These are phyloP conservation scores for Peziza echinospora DNA, from an alignment of 495 filamentous ascomycete species.

Conservation along the genomic window DNA sequence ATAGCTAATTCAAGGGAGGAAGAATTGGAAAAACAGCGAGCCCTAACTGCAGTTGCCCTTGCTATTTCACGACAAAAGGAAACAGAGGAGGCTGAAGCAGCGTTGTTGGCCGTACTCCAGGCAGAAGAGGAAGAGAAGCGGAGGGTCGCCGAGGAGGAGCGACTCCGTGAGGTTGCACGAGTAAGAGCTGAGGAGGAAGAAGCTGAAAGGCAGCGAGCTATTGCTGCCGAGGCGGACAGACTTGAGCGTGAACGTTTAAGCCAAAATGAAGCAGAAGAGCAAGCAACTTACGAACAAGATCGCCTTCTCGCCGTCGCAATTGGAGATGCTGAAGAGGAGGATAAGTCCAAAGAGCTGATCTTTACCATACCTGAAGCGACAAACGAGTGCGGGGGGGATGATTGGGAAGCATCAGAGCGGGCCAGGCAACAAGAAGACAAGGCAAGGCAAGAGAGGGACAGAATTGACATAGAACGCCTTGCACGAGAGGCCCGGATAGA, in stretches of 20 bases:
- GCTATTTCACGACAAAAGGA: too few species aligned
- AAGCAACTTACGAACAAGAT: too few species aligned
- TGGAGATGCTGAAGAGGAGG: background rate
- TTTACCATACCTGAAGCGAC: too few species aligned
- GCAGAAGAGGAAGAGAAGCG: background rate
- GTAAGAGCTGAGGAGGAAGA: background rate
- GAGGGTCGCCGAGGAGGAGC: background rate
- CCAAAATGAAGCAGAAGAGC: too few species aligned
- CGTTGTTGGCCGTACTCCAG: too few species aligned
- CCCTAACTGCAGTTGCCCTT: too few species aligned
- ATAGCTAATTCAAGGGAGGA: too few species aligned
- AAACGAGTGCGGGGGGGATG: too few species aligned
- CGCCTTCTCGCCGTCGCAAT: too few species aligned
- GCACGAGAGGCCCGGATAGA: background rate
- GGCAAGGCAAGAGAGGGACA: background rate
- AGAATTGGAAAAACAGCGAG: too few species aligned
- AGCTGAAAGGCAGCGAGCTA: constrained; percentile 1
- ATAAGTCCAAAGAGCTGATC: background rate
- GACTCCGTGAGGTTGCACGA: background rate
- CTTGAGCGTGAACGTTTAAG: background rate
- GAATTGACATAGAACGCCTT: background rate
- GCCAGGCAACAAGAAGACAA: background rate
- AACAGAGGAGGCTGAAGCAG: too few species aligned
- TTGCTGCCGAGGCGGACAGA: background rate
- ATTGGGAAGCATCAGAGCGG: background rate